A percentile compares a stretch with the other conserved stretches of the same genome.
These are phyloP conservation scores for Aspergillus sp. DNA, from an alignment of 2,329 filamentous ascomycete species.

Conservation along the genomic window DNA sequence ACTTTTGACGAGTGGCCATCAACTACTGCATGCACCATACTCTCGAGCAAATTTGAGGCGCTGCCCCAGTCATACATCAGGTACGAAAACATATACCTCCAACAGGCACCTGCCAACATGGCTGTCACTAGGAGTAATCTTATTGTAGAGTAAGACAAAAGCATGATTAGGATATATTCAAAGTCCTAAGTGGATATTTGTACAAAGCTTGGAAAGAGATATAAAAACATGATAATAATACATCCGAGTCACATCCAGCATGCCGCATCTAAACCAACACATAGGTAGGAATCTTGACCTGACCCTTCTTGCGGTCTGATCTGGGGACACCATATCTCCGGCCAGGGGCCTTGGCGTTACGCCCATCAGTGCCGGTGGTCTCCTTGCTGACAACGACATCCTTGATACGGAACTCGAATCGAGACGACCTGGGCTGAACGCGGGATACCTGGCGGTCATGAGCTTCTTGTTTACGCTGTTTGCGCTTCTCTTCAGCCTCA, in stretches of 20 bases:
- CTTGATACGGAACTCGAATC: conserved; percentile 65
- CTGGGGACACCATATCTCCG: conserved; percentile 66
- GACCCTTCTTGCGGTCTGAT: conserved; percentile 65
- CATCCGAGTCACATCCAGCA: conserved; percentile 15
- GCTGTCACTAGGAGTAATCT: no score
- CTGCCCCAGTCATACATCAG: no score
- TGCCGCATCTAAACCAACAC: conserved; percentile 52
- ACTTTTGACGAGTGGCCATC: no score
- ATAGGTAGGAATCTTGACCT: conserved; percentile 65
- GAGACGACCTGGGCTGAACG: conserved; percentile 51
- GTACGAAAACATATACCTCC: no score
- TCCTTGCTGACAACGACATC: conserved; percentile 59
- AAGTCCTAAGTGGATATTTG: conserved; percentile 9
- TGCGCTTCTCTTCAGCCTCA: conserved; percentile 45
- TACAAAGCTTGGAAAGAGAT: conserved; percentile 9
- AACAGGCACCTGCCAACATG: no score
- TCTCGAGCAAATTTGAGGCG: no score
- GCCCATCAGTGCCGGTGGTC: conserved; percentile 59
- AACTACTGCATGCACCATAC: no score
- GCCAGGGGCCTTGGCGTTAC: conserved; percentile 58
- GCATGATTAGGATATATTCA: conserved; percentile 2
- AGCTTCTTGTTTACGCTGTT: conserved; percentile 44
- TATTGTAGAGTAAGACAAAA: not conserved
- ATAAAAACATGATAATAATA: conserved; percentile 11
- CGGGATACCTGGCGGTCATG: conserved; percentile 50